Base-by-base conservation (phyloP, 345 rosid genomes). In the Murraya paniculata region DNA sequence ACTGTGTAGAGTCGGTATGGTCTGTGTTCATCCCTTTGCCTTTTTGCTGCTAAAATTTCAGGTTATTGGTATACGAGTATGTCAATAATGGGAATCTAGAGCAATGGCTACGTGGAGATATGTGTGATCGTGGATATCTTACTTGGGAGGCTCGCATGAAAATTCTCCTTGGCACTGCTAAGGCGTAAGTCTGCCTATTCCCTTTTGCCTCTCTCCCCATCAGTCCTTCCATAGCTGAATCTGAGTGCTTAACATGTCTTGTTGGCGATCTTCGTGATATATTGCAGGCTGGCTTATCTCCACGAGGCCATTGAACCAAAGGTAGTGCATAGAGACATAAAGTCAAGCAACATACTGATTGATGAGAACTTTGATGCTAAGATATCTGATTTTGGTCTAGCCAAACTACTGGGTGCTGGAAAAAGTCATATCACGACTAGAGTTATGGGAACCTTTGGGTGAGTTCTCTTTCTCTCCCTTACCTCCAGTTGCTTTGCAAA, bases 361-460 rank as follows among this genome's bases (percentile, higher is more conserved):
- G 87, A 95, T 76, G 94, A 87, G 66, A 88, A 82, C 68, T 95
- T 95, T 80, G 94, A 91, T 16, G 97, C 97, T 5, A 95, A 91
- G 86, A 88, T 95, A 82, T 95, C 99, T 77, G 97, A 95, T 87
- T 95, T 95, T 68, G 97, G 98, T 65, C 92, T 95, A 79, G 98
- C 99, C 74, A 95, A 95, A 77, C 77, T 95, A 85, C 89, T 95
- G 35, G 98, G 98, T 85, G 94, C 95, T 64, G 99, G 94, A 83
- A 89, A 87, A 80, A 92, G 92, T 81, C 89, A 91, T 64, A 88
- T 95, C 72, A 92, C 97, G 66, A 95, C 99, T 55, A 87, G 98
- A 87, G 98, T 95, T 64, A 95, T 95, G 99, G 98, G 99, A 75
- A 95, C 99, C 56, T 95, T 95, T 55, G 99, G 99, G 97, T 95